phyloP scores from a whole-genome alignment of 148 eudicot genomes.

The Hydrangea macrophylla region DNA sequence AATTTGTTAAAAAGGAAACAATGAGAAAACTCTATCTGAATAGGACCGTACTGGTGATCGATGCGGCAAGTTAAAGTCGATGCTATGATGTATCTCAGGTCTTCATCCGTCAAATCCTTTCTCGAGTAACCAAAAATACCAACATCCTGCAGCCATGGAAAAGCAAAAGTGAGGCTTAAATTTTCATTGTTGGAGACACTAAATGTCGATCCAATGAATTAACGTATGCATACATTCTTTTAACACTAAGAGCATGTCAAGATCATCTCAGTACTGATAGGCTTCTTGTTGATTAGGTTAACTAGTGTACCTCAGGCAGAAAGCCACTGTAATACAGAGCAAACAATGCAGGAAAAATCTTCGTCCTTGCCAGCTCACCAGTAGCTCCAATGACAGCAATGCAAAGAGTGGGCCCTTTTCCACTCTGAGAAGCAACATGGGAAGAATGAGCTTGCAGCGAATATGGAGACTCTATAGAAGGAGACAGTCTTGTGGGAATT shows the following conservation, averaged over 20 bases:
- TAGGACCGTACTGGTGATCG: conserved; percentile 29
- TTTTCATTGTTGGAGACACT: background rate
- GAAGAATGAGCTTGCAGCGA: background rate
- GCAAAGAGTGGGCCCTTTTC: conserved; percentile 14
- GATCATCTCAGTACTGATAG: no score
- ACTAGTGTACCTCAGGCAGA: conserved; percentile 41
- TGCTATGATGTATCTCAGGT: conserved; percentile 34
- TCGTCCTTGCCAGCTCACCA: conserved; percentile 31
- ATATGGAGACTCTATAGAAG: conserved; percentile 10
- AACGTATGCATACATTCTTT: background rate
- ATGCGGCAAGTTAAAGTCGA: conserved; percentile 39
- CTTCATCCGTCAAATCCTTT: conserved; percentile 30
- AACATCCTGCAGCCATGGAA: conserved; percentile 31
- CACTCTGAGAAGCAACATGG: background rate
- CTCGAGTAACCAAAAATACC: conserved; percentile 30
- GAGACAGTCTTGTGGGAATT: conserved; percentile 8
- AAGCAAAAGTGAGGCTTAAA: conserved; percentile 9
- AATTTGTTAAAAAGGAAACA: background rate
- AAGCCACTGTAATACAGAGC: conserved; percentile 40
- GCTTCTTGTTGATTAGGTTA: no score
- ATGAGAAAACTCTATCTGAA: background rate
- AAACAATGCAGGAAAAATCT: conserved; percentile 42
- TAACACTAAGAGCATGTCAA: background rate
- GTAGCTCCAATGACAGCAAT: conserved; percentile 36
- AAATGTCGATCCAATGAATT: conserved; percentile 1